phyloP scores from a whole-genome alignment of 2,329 filamentous ascomycete species.

The Aureobasidium sp. region DNA sequence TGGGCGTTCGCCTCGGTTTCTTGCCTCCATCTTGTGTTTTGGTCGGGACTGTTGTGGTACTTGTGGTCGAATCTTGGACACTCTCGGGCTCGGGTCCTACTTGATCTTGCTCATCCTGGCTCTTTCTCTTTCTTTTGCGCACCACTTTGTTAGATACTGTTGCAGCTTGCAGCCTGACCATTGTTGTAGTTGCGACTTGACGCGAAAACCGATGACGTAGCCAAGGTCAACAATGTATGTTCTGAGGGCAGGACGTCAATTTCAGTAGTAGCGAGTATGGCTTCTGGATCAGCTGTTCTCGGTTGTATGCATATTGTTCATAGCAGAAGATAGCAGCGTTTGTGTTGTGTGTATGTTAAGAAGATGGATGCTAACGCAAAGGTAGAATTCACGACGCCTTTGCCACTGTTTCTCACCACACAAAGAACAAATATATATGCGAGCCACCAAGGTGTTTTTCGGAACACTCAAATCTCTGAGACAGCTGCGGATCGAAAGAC shows the following conservation, averaged over 20 bases:
- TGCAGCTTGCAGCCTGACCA: constrained; percentile 40
- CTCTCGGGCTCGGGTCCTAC: constrained; percentile 14
- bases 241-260: neutral
- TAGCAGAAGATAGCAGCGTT: neutral
- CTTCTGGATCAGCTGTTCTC: neutral
- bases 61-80: constrained; percentile 13
- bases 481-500: neutral
- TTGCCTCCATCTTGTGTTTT: constrained; percentile 50
- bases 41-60: constrained; percentile 41
- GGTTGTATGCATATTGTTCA: neutral
- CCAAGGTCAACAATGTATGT: neutral
- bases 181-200: constrained; percentile 16
- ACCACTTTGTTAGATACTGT: constrained; percentile 39
- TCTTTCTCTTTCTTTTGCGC: constrained; percentile 34
- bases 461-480: neutral
- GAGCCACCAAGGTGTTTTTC: neutral
- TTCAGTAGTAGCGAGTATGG: neutral
- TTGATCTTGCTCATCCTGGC: constrained; percentile 11
- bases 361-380: neutral
- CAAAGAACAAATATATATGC: neutral
- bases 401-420: neutral
- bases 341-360: neutral
- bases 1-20: constrained; percentile 39
- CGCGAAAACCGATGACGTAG: constrained; percentile 2
- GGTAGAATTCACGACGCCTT: neutral